These are phyloP conservation scores for Saccharomyces hybrid DNA, from an alignment of 1,139 yeast species.

Conservation along the genomic window DNA sequence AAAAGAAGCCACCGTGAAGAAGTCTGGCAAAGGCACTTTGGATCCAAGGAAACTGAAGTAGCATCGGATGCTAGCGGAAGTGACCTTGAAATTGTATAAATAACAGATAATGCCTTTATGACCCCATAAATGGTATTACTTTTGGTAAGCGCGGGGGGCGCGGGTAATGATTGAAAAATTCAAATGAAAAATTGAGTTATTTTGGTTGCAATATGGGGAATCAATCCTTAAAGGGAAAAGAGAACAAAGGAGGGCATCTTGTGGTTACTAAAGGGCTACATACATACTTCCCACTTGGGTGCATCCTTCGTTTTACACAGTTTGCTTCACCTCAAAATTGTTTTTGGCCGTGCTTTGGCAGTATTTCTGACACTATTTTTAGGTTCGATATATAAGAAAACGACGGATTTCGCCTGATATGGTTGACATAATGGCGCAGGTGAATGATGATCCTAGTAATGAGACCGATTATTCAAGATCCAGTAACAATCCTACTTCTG, in stretches of 20 bases:
- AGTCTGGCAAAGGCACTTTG: slow-evolving; percentile 21
- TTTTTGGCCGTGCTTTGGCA: neutral
- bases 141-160: neutral
- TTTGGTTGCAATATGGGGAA: neutral
- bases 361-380: neutral
- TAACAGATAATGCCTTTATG: neutral
- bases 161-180: neutral
- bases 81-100: slow-evolving; percentile 33
- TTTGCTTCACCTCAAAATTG: neutral
- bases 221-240: neutral
- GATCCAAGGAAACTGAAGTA: slow-evolving; percentile 4
- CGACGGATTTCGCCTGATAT: neutral
- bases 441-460: neutral
- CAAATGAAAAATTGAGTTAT: neutral
- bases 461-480: no score
- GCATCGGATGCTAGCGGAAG: slow-evolving; percentile 27
- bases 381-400: neutral
- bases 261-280: neutral
- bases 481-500: no score
- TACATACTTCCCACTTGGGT: neutral
- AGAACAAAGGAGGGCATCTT: neutral
- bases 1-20: slow-evolving; percentile 24
- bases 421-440: neutral
- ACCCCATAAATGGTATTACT: neutral
- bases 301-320: neutral